phyloP scores from a whole-genome alignment of 2,329 filamentous ascomycete species.

The Aspergillus viridinutans region DNA sequence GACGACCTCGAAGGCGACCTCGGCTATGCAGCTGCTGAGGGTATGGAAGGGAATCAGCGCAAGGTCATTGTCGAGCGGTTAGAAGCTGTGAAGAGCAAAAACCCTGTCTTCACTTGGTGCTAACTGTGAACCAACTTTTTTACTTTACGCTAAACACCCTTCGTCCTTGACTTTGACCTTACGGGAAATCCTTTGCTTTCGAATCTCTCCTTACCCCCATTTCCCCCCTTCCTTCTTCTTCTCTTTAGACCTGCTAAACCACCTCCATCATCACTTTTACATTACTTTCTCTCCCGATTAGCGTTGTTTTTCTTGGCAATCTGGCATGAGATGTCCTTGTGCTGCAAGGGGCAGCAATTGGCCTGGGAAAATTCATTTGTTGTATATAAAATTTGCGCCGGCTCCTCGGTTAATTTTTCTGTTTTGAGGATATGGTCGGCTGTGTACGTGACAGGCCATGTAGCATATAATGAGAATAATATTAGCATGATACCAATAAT shows the following conservation, averaged over 20 bases:
- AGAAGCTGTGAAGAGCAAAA: slow-evolving; percentile 91
- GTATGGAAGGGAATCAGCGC: slow-evolving; percentile 83
- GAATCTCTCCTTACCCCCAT: slow-evolving; percentile 8
- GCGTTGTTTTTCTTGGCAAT: slow-evolving; percentile 22
- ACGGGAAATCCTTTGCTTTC: slow-evolving; percentile 12
- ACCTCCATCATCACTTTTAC: slow-evolving; percentile 10
- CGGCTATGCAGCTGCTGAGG: slow-evolving; percentile 89
- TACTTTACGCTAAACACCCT: slow-evolving; percentile 4
- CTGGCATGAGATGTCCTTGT: slow-evolving; percentile 19
- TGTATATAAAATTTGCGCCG: slow-evolving; percentile 33
- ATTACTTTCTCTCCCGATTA: slow-evolving; percentile 16
- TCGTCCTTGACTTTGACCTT: not conserved
- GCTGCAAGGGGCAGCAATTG: slow-evolving; percentile 15
- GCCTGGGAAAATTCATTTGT: slow-evolving; percentile 19
- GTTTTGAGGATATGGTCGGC: not conserved
- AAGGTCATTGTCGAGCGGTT: slow-evolving; percentile 96
- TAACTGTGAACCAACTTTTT: slow-evolving; percentile 39
- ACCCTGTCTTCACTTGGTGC: slow-evolving; percentile 97
- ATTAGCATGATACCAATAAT: slow-evolving; percentile 25
- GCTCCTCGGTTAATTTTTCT: slow-evolving; percentile 13
- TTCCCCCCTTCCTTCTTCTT: slow-evolving; percentile 16
- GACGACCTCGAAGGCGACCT: slow-evolving; percentile 87
- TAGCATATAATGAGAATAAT: slow-evolving; percentile 25
- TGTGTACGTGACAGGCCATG: slow-evolving; percentile 16
- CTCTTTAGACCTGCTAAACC: slow-evolving; percentile 2